Base-by-base conservation (phyloP, 2,329 filamentous ascomycete species). In the Pyricularia sp. region DNA sequence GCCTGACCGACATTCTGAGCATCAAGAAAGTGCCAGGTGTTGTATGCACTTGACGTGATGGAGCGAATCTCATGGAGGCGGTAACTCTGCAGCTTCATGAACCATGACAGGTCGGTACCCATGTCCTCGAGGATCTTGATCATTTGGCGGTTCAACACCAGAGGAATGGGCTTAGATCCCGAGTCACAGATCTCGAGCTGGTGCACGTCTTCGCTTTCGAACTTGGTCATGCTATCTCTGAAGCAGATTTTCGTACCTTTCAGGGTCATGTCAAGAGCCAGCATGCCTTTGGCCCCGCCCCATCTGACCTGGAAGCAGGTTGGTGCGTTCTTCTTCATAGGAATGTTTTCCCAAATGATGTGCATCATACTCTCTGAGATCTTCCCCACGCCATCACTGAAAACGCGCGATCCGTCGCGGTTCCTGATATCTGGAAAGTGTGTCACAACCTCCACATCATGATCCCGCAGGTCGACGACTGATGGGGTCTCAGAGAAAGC, bases 101-200 rank as follows among this genome's bases (percentile, higher is more conserved):
- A 93, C 72, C 83, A 88, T 0, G 74, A 65, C 1, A 76, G 71
- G 0, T 78, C 72, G 0, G 89, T 85, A 0, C 82, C 81, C 73
- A 93, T 85, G 68, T 96, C 91, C 71, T 96, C 91, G 0, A 96
- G 74, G 5, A 96, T 91, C 72, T 96, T 96, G 75, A 96, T 91
- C 67, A 93, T 79, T 68, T 90, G 90, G 0, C 88, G 85, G 70
- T 96, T 96, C 1, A 96, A 80, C 22, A 86, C 84, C 68, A 93
- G 79, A 0, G 83, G 83, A 7, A 93, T 80, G 0, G 89, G 87
- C 63, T 81, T 84, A 49, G 84, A 85, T 0, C 85, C 86, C 57
- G 84, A 81, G 61, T 88, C 88, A 70, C 89, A 93, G 60, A 92
- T 90, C 66, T 88, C 89, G 1, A 93, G 78, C 63, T 88, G 81